These are phyloP conservation scores for Entomortierella parvispora DNA, from an alignment of 192 early-diverging fungal genomes.

Conservation along the genomic window DNA sequence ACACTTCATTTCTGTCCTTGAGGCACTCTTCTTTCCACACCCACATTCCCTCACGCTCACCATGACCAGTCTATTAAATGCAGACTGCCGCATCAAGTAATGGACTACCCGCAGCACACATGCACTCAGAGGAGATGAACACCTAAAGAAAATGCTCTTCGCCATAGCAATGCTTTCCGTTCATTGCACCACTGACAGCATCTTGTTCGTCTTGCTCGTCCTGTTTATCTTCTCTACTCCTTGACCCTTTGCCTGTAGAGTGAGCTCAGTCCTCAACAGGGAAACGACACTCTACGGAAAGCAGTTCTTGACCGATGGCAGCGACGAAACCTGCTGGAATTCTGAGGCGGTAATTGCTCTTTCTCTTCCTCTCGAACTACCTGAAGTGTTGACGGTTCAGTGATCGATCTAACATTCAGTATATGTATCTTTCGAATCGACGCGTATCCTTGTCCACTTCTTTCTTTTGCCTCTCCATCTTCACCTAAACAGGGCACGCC, in stretches of 20 bases:
- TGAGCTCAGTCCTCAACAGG: conserved; percentile 88
- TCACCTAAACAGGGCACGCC: conserved; percentile 65
- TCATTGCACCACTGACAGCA: not conserved
- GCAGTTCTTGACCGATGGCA: conserved; percentile 81
- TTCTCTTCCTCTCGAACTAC: not conserved
- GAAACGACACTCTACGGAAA: conserved; percentile 84
- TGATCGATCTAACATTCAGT: not conserved
- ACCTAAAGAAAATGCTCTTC: too few relatives aligned
- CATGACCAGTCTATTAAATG: conserved; percentile 53
- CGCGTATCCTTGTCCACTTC: not conserved
- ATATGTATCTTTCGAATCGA: too few relatives aligned
- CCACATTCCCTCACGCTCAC: not conserved
- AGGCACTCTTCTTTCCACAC: conserved; percentile 2
- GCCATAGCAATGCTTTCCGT: too few relatives aligned
- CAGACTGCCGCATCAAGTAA: conserved; percentile 56
- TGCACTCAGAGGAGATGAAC: not conserved
- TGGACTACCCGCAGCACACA: not conserved
- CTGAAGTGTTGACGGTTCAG: not conserved
- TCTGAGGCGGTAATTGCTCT: conserved; percentile 74
- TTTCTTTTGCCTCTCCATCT: not conserved
- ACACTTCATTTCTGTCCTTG: too few relatives aligned
- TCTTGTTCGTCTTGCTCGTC: not conserved
- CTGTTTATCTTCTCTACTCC: not conserved
- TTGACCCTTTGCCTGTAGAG: conserved; percentile 56
- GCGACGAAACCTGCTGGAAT: conserved; percentile 94